Conservation (phyloP, 805 yeast species). For the Cephaloascus albidus region DNA sequence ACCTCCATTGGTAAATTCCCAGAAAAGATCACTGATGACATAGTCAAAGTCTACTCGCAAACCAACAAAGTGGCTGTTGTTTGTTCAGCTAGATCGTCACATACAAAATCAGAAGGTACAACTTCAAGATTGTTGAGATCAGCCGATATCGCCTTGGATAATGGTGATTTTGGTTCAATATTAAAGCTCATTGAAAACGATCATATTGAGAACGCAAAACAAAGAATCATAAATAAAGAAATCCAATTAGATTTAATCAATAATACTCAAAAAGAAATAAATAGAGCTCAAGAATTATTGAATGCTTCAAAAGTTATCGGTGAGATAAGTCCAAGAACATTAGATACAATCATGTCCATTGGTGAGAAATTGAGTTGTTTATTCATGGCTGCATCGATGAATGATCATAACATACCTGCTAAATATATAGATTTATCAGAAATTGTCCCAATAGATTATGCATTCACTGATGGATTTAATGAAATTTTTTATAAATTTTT, state of each 20-base stretch:
- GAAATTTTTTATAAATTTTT: conserved; percentile 52
- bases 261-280: conserved; percentile 59
- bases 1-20: conserved; percentile 96
- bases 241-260: conserved; percentile 45
- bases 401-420: conserved; percentile 74
- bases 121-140: conserved; percentile 78
- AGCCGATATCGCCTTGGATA: conserved; percentile 69
- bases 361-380: conserved; percentile 92
- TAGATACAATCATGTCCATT: conserved; percentile 83
- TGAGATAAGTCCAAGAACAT: conserved; percentile 80
- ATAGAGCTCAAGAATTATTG: conserved; percentile 56
- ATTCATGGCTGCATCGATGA: conserved; percentile 78
- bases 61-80: conserved; percentile 79
- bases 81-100: conserved; percentile 89
- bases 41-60: conserved; percentile 58
- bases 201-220: conserved; percentile 66
- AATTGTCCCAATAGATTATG: conserved; percentile 56
- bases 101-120: conserved; percentile 91
- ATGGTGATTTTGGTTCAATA: conserved; percentile 46
- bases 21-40: conserved; percentile 72
- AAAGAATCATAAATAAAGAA: conserved; percentile 31
- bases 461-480: conserved; percentile 53
- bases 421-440: conserved; percentile 70
- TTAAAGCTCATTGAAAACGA: conserved; percentile 68
- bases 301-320: conserved; percentile 89